phyloP scores from a whole-genome alignment of 164 flowering plant genomes.

The Aristolochia californica region DNA sequence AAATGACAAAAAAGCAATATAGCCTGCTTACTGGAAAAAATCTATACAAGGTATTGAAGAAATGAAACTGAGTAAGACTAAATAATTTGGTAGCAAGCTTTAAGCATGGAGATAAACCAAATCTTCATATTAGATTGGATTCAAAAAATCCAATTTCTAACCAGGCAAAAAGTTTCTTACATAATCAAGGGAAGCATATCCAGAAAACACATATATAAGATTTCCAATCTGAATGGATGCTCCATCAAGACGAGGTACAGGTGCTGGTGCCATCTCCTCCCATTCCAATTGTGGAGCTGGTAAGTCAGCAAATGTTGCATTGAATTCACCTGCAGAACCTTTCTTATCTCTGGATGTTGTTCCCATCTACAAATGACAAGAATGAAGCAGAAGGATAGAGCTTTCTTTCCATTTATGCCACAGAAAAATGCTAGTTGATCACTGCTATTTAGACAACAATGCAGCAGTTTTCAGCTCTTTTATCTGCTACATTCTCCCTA shows the following conservation, averaged over 20 bases:
- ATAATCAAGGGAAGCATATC: slow-evolving; percentile 65
- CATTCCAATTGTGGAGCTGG: slow-evolving; percentile 66
- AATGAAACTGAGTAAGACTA: background rate
- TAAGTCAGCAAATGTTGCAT: slow-evolving; percentile 67
- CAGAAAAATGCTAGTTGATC: background rate
- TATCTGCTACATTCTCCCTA: background rate
- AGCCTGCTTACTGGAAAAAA: background rate
- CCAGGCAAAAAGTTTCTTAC: slow-evolving; percentile 26
- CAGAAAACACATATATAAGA: slow-evolving; percentile 71
- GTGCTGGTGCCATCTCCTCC: slow-evolving; percentile 74
- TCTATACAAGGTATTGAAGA: background rate
- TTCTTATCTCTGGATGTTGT: slow-evolving; percentile 6
- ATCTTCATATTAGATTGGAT: background rate
- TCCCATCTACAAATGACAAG: slow-evolving; percentile 11
- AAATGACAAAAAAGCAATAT: too few species aligned
- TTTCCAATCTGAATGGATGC: slow-evolving; percentile 65
- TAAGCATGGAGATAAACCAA: background rate
- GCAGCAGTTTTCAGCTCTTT: background rate
- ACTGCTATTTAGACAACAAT: background rate
- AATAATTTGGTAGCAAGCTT: background rate
- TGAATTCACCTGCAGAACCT: background rate
- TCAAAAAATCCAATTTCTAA: background rate
- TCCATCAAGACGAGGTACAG: slow-evolving; percentile 90
- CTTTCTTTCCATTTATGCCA: background rate
- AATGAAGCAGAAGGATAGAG: background rate